Evolutionary conservation across 2,329 filamentous ascomycete genomes (phyloP).

Genomic region (Colletotrichum limetticola): DNA sequence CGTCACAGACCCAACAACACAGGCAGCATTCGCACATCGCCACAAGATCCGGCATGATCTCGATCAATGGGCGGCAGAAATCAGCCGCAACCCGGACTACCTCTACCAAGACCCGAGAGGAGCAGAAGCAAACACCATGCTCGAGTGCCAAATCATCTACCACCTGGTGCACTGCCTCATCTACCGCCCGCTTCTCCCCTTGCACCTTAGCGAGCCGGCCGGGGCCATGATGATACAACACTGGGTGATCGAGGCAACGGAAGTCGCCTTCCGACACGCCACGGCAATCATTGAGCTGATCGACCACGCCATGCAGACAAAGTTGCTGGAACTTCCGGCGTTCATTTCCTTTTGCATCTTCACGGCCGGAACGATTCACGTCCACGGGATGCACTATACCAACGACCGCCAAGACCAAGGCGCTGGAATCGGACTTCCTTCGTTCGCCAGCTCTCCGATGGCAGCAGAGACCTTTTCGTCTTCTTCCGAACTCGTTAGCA

Average conservation of each 20-base stretch:
- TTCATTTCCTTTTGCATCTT: slow-evolving; percentile 26
- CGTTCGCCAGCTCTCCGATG: slow-evolving; percentile 23
- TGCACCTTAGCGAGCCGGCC: slow-evolving; percentile 13
- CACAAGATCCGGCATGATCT: slow-evolving; percentile 27
- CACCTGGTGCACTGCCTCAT: slow-evolving; percentile 29
- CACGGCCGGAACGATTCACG: slow-evolving; percentile 18
- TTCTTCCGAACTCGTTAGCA: slow-evolving; percentile 9
- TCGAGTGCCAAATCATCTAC: slow-evolving; percentile 6
- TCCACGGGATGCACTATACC: slow-evolving; percentile 9
- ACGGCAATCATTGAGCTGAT: slow-evolving; percentile 22
- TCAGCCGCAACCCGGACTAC: background rate
- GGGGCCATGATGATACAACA: slow-evolving; percentile 26
- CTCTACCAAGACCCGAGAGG: background rate
- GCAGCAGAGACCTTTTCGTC: slow-evolving; percentile 6
- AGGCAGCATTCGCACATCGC: slow-evolving; percentile 20
- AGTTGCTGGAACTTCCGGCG: background rate
- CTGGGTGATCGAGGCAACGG: slow-evolving; percentile 15
- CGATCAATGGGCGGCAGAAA: slow-evolving; percentile 16
- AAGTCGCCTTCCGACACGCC: slow-evolving; percentile 18
- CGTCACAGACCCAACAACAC: background rate
- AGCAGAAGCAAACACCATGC: background rate
- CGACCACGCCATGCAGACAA: background rate
- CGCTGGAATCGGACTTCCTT: background rate
- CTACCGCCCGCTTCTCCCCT: slow-evolving; percentile 15
- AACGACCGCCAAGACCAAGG: background rate